Conservation (phyloP, 2,329 filamentous ascomycete genomes). For the Colletotrichum godetiae region DNA sequence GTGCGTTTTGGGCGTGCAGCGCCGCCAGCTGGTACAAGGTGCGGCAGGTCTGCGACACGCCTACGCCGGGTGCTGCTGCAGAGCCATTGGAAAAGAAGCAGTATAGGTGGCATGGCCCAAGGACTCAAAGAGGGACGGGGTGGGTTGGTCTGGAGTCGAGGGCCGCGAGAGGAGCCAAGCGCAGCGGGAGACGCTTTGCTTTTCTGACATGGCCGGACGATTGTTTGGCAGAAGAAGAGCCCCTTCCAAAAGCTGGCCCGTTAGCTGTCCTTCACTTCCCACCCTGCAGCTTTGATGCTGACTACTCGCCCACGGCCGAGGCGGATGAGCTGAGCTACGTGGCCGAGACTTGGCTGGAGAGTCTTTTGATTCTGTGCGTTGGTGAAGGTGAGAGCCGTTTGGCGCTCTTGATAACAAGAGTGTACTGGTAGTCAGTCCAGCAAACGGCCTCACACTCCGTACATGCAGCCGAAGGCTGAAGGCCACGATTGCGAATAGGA, state of each 20-base stretch:
- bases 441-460: neutral
- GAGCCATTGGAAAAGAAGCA: neutral
- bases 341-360: neutral
- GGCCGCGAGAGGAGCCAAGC: neutral
- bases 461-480: neutral
- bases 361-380: neutral
- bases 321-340: neutral
- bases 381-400: neutral
- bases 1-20: constrained; percentile 19
- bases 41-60: constrained; percentile 28
- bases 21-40: constrained; percentile 25
- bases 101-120: neutral
- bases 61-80: constrained; percentile 6
- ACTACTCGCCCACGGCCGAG: constrained; percentile 4
- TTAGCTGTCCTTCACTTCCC: neutral
- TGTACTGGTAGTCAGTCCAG: neutral
- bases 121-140: neutral
- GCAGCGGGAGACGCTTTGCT: neutral
- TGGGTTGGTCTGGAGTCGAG: constrained; percentile 16
- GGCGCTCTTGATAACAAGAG: neutral
- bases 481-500: neutral
- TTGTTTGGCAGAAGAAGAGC: neutral
- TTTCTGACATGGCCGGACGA: neutral
- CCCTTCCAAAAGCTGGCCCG: neutral
- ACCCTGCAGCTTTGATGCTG: constrained; percentile 1